phyloP scores from a whole-genome alignment of 1,284 basidiomycete species.

The Agaricales sp. region DNA sequence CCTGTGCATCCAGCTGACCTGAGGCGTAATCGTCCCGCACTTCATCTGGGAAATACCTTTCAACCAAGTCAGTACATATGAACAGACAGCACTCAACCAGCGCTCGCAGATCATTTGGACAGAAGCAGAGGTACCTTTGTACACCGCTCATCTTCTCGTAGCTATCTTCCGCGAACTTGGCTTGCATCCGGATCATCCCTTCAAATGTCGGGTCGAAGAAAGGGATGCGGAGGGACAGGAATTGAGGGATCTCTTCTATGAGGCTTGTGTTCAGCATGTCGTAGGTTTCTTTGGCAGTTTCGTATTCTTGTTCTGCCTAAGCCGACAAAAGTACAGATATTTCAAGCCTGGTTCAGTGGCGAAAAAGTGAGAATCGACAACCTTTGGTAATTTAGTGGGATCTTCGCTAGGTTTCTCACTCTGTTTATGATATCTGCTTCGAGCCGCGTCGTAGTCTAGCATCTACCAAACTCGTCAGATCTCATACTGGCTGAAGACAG shows the following conservation, averaged over 20 bases:
- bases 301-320: constrained; percentile 89
- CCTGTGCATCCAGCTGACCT: constrained; percentile 91
- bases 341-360: constrained; percentile 3
- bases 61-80: too few relatives aligned
- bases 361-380: constrained; percentile 28
- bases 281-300: constrained; percentile 90
- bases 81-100: too few relatives aligned
- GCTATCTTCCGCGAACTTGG: constrained; percentile 94
- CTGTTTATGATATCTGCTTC: constrained; percentile 84
- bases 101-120: not conserved
- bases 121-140: constrained; percentile 50
- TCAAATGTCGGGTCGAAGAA: constrained; percentile 99
- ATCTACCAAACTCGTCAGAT: constrained; percentile 39
- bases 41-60: too few relatives aligned
- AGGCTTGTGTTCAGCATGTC: constrained; percentile 90
- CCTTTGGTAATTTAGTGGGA: constrained; percentile 81
- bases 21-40: constrained; percentile 98
- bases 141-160: constrained; percentile 97
- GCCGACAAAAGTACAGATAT: constrained; percentile 2
- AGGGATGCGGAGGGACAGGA: constrained; percentile 91
- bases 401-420: constrained; percentile 93
- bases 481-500: not conserved
- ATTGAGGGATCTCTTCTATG: constrained; percentile 81
- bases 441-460: constrained; percentile 90
- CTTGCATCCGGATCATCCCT: constrained; percentile 96